Evolutionary conservation across 1,284 basidiomycete species (phyloP).

Genomic region (Papiliotrema nemorosa): DNA sequence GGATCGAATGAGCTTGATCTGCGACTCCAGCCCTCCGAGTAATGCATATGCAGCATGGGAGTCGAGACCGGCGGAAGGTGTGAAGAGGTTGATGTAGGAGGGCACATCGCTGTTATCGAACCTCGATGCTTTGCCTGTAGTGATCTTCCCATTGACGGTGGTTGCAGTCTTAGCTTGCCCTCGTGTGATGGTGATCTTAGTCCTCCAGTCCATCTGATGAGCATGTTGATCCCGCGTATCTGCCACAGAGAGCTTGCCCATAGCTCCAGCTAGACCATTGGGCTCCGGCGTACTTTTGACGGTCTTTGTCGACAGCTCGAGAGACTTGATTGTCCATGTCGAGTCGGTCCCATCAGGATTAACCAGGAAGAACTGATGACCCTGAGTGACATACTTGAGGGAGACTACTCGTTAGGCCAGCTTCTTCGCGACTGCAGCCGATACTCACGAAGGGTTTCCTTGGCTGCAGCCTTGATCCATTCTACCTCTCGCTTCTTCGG

Average conservation of each 20-base stretch:
- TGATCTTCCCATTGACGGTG: background rate
- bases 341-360: conserved; percentile 57
- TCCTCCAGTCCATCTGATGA: conserved; percentile 47
- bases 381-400: conserved; percentile 63
- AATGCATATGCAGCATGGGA: conserved; percentile 54
- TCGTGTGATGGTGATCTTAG: conserved; percentile 21
- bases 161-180: background rate
- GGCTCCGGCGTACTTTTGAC: conserved; percentile 14
- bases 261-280: conserved; percentile 19
- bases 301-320: conserved; percentile 54
- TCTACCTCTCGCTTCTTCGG: conserved; percentile 31
- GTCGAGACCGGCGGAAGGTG: conserved; percentile 23
- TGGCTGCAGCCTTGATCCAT: conserved; percentile 50
- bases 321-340: conserved; percentile 55
- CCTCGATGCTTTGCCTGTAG: background rate
- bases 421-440: background rate
- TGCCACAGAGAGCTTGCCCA: conserved; percentile 56
- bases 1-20: conserved; percentile 84
- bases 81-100: conserved; percentile 48
- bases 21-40: conserved; percentile 83
- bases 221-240: background rate
- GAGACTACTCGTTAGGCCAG: conserved; percentile 56
- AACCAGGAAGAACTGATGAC: conserved; percentile 61
- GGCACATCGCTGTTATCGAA: conserved; percentile 12
- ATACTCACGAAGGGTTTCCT: conserved; percentile 46